Evolutionary conservation across 2,329 filamentous ascomycete genomes (phyloP).

Genomic region (Chaetomiaceae sp.): DNA sequence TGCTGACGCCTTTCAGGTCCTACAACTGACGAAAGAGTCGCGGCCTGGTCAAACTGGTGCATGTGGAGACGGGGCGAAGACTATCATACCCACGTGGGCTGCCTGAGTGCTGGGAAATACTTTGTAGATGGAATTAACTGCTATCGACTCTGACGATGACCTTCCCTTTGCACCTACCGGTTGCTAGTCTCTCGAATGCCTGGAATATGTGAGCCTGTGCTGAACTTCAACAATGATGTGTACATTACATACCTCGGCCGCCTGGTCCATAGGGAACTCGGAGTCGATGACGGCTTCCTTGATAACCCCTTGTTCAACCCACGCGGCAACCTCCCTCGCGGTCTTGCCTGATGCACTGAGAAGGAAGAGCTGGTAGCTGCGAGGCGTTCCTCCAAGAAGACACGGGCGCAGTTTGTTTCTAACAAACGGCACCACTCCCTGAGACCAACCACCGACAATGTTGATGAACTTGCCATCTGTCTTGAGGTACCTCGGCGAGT

Average conservation of each 20-base stretch:
- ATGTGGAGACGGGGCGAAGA: no score
- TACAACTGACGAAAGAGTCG: no score
- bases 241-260: conserved; percentile 25
- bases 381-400: conserved; percentile 31
- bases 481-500: conserved; percentile 38
- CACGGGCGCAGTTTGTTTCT: conserved; percentile 32
- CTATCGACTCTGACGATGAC: conserved; percentile 29
- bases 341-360: conserved; percentile 28
- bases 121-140: not conserved
- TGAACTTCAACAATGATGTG: not conserved
- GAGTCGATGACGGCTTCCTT: conserved; percentile 31
- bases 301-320: conserved; percentile 29
- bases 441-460: conserved; percentile 32
- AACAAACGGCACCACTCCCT: conserved; percentile 31
- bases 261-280: conserved; percentile 31
- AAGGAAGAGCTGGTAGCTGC: conserved; percentile 30
- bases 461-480: conserved; percentile 34
- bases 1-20: no score
- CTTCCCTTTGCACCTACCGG: conserved; percentile 33
- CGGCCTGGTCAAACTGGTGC: no score
- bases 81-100: no score
- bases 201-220: not conserved
- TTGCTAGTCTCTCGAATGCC: conserved; percentile 33
- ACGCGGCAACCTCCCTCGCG: conserved; percentile 28
- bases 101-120: no score